A percentile compares a stretch with the other conserved stretches of the same genome.
Conservation (phyloP, 257 asterid genomes). For the Pogostemon cablin region DNA sequence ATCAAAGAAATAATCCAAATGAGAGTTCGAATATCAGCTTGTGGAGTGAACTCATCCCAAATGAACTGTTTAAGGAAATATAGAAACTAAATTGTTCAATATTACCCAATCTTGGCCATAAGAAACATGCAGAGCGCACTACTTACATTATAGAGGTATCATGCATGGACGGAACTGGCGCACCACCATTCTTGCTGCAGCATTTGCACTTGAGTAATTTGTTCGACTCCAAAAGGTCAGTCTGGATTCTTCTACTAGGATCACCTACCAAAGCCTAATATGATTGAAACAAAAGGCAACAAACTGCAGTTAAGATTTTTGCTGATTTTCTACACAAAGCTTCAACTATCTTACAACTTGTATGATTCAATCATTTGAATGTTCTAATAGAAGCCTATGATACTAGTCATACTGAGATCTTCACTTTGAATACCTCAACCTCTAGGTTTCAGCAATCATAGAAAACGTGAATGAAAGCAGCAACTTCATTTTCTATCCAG, state of each 20-base stretch:
- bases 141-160: constrained; percentile 84
- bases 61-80: not conserved
- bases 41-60: not conserved
- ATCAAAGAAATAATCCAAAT: not conserved
- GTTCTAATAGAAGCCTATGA: not conserved
- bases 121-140: not conserved
- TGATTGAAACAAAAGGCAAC: constrained; percentile 30
- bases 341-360: constrained; percentile 18
- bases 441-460: not conserved
- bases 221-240: constrained; percentile 77
- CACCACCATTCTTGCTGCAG: constrained; percentile 60
- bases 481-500: not conserved
- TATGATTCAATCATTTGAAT: not conserved
- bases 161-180: constrained; percentile 67
- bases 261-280: constrained; percentile 88
- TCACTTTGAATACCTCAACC: not conserved
- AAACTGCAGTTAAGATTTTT: constrained; percentile 9
- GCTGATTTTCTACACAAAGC: constrained; percentile 6
- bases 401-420: not conserved
- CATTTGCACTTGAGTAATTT: constrained; percentile 74
- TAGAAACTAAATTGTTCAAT: not conserved
- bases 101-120: no score
- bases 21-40: not conserved
- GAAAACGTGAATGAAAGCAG: not conserved
- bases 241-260: constrained; percentile 91